Evolutionary conservation across 345 rosid species (phyloP).

Genomic region (Sonneratia caseolaris): DNA sequence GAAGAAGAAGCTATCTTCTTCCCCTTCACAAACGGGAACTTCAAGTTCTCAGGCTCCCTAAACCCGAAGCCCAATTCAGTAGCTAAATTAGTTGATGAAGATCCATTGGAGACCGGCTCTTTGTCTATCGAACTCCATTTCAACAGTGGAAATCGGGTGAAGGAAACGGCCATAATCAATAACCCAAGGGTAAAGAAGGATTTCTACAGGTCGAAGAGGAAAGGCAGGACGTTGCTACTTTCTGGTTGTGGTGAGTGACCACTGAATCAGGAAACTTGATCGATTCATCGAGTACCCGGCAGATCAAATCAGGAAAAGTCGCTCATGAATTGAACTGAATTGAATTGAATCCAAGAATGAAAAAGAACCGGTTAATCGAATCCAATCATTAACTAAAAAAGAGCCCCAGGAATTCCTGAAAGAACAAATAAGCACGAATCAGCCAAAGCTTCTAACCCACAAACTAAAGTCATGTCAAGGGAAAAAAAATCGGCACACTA

Average conservation of each 20-base stretch:
- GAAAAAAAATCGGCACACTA: not conserved
- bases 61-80: conserved; percentile 21
- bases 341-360: not conserved
- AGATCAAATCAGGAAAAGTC: not conserved
- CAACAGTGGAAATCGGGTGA: conserved; percentile 41
- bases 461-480: not conserved
- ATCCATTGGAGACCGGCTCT: conserved; percentile 37
- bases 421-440: not conserved
- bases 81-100: conserved; percentile 24
- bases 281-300: not conserved
- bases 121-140: conserved; percentile 43
- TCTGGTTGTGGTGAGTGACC: not conserved
- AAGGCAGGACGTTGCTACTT: not conserved
- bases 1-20: conserved; percentile 18
- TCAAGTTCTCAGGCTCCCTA: conserved; percentile 31
- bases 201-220: not conserved
- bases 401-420: not conserved
- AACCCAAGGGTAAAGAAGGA: not conserved
- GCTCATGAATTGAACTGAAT: not conserved
- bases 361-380: too few relatives aligned
- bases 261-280: conserved; percentile 1
- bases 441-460: not conserved
- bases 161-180: conserved; percentile 35
- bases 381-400: too few relatives aligned
- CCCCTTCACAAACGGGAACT: conserved; percentile 20